Evolutionary conservation across 768 basidiomycete genomes (phyloP).

Genomic region (Termitomyces sp.): DNA sequence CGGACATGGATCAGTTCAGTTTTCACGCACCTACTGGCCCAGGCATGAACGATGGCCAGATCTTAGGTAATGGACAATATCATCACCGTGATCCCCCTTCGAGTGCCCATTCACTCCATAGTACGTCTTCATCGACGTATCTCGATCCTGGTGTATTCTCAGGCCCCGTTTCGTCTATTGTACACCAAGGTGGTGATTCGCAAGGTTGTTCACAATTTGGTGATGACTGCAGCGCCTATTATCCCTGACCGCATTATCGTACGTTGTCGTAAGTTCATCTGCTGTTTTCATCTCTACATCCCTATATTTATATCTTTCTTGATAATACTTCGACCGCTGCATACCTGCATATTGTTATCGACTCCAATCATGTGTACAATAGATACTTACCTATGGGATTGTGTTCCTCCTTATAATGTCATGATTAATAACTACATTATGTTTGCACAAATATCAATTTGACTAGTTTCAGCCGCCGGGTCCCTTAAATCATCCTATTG

Average conservation of each 20-base stretch:
- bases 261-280: neutral
- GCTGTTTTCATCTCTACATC: too few relatives aligned
- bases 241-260: constrained; percentile 21
- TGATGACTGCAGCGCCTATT: constrained; percentile 33
- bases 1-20: constrained; percentile 48
- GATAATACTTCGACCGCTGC: neutral
- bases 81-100: constrained; percentile 24
- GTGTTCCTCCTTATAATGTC: constrained; percentile 3
- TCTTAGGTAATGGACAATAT: constrained; percentile 22
- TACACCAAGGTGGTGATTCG: constrained; percentile 28
- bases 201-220: constrained; percentile 40
- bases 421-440: constrained; percentile 1
- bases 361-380: constrained; percentile 11
- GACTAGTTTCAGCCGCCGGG: neutral
- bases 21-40: constrained; percentile 35
- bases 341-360: neutral
- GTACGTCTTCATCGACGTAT: constrained; percentile 14
- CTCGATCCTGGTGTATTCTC: constrained; percentile 19
- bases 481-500: neutral
- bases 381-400: constrained; percentile 9
- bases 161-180: constrained; percentile 22
- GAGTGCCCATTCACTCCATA: constrained; percentile 19
- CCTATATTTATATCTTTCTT: neutral
- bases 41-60: constrained; percentile 23
- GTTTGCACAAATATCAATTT: neutral